Base-by-base conservation (phyloP, 129 eudicot species). In the Solidago caesia region DNA sequence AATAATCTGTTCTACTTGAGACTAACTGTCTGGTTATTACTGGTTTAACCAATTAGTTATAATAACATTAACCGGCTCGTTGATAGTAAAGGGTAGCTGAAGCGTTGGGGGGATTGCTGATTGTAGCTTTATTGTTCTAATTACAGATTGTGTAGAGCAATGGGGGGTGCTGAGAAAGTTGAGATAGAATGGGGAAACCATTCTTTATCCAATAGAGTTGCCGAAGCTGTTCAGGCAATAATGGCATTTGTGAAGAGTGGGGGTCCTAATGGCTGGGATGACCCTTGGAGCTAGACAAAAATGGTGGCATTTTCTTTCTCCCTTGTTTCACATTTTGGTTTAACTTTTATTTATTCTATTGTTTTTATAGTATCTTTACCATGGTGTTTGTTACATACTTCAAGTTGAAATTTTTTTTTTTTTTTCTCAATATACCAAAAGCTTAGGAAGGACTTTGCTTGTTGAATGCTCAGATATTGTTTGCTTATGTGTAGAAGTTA, bases 91-190 rank as follows among this genome's bases (percentile, higher is more conserved):
- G 16, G 14, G 5, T 53, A 21, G 16, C 59, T 33, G 39, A 33
- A 33, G 3, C 2, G 3, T 33, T 33, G 21, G 39, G 39, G 39
- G 39, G 39, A 33, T 33, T 33, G 3, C 39, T 33, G 39, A 33
- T 33, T 33, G 12, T 64, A 7, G 51, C 14, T 21, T 9, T 48
- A 62, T 59, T 33, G n/a, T 42, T 64, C 9, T 52, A 16, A 15
- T 6, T 84, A 73, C 83, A 90, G 97, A 84, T 82, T 94, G 75
- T 85, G 93, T 76, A 88, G 75, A 75, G 99, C 97, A 64, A 53
- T 94, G 83, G 99, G 97, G 53, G 96, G 97, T 75, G 96, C 99
- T 9, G 99, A 94, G 86, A 93, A 90, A 71, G 93, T 85, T 49
- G 99, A 94, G 82, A 84, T 94, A 14, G 93, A 88, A 82, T 75